Evolutionary conservation across 805 yeast genomes (phyloP), one percentile per base, ranked within the genome.

Genomic region (Saccharomyces kudriavzevii): DNA sequence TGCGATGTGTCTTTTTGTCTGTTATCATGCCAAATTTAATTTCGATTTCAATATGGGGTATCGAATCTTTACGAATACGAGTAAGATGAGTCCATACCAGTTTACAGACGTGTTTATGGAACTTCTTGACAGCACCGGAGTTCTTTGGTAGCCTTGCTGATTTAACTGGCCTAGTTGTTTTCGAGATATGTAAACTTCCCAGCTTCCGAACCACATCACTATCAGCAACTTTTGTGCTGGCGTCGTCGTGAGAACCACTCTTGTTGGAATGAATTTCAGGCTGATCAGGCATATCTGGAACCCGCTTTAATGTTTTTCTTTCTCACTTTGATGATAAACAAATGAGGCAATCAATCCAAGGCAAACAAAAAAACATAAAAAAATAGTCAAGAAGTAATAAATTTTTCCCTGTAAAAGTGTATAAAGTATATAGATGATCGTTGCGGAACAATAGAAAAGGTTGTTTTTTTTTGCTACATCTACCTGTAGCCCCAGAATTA

Each of bases 11-110:
- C 22, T 74, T 76, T 56, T 83, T 83, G 56, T 83, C 85, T 72
- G 83, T 80, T 27, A 87, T 80, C 17, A 81, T 74, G 4, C 95
- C 95, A 60, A 85, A 79, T 64, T 87, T 87, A 63, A 85, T 73
- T 70, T 87, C 95, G 60, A 87, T 70, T 72, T 87, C 95, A 28
- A 87, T 75, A 60, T 74, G 79, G 22, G 83, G 75, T 51, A 77
- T 73, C 60, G 43, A 35, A 4, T 22, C 3, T 8, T 35, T 35
- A 35, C 17, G 9, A 35, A 35, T 17, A 35, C 22, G 17, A 35
- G 43, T 10, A 35, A 35, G 43, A 35, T 35, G 24, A 4, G 20
- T 35, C 43, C 43, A 35, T 17, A 17, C 43, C 9, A 35, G 2
- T 17, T 35, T 17, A 35, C 43, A 35, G 17, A 35, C 43, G 5